Percentiles rank a stretch among this genome's conserved stretches.
phyloP scores from a whole-genome alignment of 257 asterid genomes.

The Primulina eburnea region DNA sequence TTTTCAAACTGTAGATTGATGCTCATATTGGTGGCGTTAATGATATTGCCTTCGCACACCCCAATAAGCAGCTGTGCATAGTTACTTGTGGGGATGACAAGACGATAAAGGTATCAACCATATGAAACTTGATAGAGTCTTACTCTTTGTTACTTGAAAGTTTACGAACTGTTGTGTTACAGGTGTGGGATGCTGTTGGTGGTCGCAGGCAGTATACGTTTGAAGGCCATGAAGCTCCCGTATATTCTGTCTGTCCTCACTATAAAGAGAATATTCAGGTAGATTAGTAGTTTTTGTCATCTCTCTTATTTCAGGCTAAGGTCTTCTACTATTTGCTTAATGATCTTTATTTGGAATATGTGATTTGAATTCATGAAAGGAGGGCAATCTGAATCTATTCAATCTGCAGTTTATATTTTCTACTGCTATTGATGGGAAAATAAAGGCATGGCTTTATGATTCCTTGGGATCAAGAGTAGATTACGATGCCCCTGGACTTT shows the following conservation, averaged over 20 bases:
- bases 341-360: not conserved
- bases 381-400: constrained; percentile 30
- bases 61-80: constrained; percentile 85
- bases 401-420: constrained; percentile 85
- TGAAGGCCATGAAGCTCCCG: constrained; percentile 96
- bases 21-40: constrained; percentile 92
- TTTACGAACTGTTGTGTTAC: constrained; percentile 26
- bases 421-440: constrained; percentile 94
- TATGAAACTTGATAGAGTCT: constrained; percentile 17
- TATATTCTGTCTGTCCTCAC: constrained; percentile 92
- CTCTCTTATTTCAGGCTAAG: not conserved
- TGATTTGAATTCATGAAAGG: constrained; percentile 20
- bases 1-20: constrained; percentile 58
- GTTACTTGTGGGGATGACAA: constrained; percentile 95
- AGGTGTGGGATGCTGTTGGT: constrained; percentile 92
- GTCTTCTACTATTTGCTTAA: not conserved
- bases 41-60: constrained; percentile 90
- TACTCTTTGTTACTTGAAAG: constrained; percentile 11
- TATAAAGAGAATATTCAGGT: constrained; percentile 89
- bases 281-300: not conserved
- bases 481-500: constrained; percentile 97
- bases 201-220: constrained; percentile 72
- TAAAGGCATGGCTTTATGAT: constrained; percentile 97
- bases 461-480: constrained; percentile 95
- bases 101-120: constrained; percentile 63